Conservation (phyloP, 1,284 basidiomycete species). For the Heterobasidion irregulare region DNA sequence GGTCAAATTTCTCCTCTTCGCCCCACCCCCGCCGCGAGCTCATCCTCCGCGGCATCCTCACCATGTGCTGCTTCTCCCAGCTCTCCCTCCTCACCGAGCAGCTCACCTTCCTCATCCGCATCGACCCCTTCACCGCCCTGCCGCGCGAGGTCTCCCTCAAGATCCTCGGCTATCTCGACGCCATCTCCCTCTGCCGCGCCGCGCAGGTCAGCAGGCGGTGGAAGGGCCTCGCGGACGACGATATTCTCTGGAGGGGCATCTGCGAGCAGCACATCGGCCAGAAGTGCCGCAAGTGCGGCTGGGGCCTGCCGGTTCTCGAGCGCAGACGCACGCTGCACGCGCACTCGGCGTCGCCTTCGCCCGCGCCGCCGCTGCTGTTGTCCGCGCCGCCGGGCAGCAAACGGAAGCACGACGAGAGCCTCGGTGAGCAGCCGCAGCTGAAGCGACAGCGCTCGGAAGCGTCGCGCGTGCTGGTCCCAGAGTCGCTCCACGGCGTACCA, state of each 20-base stretch:
- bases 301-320: conserved; percentile 92
- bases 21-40: conserved; percentile 85
- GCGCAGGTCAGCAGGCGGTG: conserved; percentile 89
- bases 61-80: conserved; percentile 99
- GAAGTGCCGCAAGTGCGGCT: conserved; percentile 96
- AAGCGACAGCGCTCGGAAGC: conserved; percentile 43
- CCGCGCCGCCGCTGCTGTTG: conserved; percentile 22
- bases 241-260: conserved; percentile 93
- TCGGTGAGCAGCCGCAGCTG: conserved; percentile 21
- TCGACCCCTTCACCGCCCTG: conserved; percentile 90
- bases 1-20: conserved; percentile 96
- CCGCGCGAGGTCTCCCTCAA: conserved; percentile 89
- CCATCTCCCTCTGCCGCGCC: conserved; percentile 90
- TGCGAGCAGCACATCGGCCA: conserved; percentile 99
- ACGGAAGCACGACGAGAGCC: conserved; percentile 25
- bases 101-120: conserved; percentile 84
- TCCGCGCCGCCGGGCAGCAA: conserved; percentile 24
- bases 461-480: conserved; percentile 1
- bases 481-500: conserved; percentile 1
- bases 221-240: conserved; percentile 91
- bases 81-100: conserved; percentile 95
- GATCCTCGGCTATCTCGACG: conserved; percentile 90
- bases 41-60: conserved; percentile 94
- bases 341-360: conserved; percentile 25
- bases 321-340: conserved; percentile 44